phyloP scores from a whole-genome alignment of 2,329 filamentous ascomycete genomes.

The Colletotrichum abscissum region DNA sequence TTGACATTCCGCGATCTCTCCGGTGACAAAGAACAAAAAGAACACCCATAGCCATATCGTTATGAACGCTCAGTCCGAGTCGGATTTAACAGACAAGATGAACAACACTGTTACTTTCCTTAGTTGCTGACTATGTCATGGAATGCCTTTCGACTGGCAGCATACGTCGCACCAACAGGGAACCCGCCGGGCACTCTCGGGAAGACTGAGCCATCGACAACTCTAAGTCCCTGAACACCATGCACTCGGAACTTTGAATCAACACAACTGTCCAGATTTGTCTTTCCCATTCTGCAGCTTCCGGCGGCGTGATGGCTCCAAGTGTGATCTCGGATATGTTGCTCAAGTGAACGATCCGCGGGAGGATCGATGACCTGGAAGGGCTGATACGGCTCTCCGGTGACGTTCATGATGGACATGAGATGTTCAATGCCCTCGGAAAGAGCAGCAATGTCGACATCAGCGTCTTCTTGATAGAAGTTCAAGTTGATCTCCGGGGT shows the following conservation, averaged over 20 bases:
- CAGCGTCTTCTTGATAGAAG: slow-evolving; percentile 55
- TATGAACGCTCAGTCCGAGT: background rate
- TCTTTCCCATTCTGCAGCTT: slow-evolving; percentile 64
- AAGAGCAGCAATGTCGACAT: no score
- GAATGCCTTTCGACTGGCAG: slow-evolving; percentile 71
- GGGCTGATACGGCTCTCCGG: no score
- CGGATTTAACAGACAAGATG: background rate
- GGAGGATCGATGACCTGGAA: no score
- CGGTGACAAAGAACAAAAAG: no score
- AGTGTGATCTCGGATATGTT: slow-evolving; percentile 49
- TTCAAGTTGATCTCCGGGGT: slow-evolving; percentile 71
- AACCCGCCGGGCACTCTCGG: slow-evolving; percentile 59
- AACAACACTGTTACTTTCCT: background rate
- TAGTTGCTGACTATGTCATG: slow-evolving; percentile 59
- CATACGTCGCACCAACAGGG: slow-evolving; percentile 64
- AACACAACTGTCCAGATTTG: slow-evolving; percentile 67
- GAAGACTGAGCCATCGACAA: slow-evolving; percentile 71
- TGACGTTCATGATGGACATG: no score
- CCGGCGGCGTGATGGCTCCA: slow-evolving; percentile 66
- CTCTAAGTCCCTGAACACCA: slow-evolving; percentile 65
- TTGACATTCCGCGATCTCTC: no score
- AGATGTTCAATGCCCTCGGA: no score
- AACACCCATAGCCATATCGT: no score
- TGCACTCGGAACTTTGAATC: slow-evolving; percentile 68
- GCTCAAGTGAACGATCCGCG: no score